Conservation (phyloP, 108 stramenopile genomes). For the Skeletonema menzelii region DNA sequence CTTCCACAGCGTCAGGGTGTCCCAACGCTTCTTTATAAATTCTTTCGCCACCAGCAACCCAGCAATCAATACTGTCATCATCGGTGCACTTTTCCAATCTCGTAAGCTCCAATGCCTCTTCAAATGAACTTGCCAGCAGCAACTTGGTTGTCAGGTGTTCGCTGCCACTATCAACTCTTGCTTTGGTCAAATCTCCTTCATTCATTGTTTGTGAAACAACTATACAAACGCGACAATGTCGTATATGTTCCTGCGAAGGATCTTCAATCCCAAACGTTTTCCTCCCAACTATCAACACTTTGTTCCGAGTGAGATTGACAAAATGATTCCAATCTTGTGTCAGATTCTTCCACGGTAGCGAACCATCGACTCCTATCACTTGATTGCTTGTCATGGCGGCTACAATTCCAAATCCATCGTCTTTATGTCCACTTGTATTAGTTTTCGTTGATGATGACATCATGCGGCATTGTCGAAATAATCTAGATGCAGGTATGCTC, state of each 20-base stretch:
- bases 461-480: neutral
- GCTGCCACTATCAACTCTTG: neutral
- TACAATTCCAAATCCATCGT: constrained; percentile 67
- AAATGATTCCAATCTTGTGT: constrained; percentile 68
- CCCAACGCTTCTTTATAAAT: constrained; percentile 69
- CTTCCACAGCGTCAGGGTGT: constrained; percentile 44
- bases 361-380: constrained; percentile 75
- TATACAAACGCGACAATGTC: constrained; percentile 60
- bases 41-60: constrained; percentile 80
- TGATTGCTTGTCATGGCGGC: constrained; percentile 64
- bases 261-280: constrained; percentile 59
- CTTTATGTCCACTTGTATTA: neutral
- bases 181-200: neutral
- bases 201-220: constrained; percentile 61
- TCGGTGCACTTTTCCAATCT: constrained; percentile 15
- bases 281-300: constrained; percentile 70
- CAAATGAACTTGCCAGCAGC: constrained; percentile 61
- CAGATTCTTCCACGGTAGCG: constrained; percentile 65
- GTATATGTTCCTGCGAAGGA: constrained; percentile 47
- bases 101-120: constrained; percentile 66
- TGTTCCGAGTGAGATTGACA: constrained; percentile 52
- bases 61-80: constrained; percentile 46
- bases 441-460: neutral
- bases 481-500: neutral
- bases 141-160: constrained; percentile 8